These are phyloP conservation scores for Phoma sp. DNA, from an alignment of 2,329 filamentous ascomycete species.

Conservation along the genomic window DNA sequence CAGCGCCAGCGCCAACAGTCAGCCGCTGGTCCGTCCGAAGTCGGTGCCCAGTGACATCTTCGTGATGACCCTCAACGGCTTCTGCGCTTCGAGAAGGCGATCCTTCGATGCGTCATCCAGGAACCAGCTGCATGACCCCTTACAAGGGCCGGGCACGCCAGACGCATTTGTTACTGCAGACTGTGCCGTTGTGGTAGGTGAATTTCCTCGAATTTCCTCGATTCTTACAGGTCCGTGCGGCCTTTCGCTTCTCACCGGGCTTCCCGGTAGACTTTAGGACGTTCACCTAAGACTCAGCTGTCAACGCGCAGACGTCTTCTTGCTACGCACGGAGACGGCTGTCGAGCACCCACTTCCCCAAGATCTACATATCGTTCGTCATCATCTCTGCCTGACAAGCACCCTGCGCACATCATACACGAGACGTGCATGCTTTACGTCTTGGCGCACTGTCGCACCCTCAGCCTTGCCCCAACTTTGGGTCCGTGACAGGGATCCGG, in stretches of 20 bases:
- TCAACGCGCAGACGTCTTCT: neutral
- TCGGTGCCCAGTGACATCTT: constrained; percentile 16
- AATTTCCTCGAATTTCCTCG: constrained; percentile 11
- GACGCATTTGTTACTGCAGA: constrained; percentile 20
- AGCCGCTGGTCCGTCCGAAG: constrained; percentile 7
- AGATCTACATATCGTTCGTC: constrained; percentile 7
- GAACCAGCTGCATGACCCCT: constrained; percentile 41
- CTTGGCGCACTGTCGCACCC: constrained; percentile 34
- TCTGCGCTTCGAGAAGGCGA: constrained; percentile 9
- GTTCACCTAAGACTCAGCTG: constrained; percentile 2
- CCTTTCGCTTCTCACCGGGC: constrained; percentile 21
- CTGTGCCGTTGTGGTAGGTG: constrained; percentile 32
- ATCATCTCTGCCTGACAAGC: neutral
- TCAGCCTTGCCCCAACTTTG: constrained; percentile 48
- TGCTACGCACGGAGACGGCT: constrained; percentile 6
- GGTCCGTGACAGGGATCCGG: constrained; percentile 37
- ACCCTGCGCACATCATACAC: constrained; percentile 38
- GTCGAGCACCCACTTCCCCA: neutral
- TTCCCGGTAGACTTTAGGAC: constrained; percentile 10
- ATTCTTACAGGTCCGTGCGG: constrained; percentile 17
- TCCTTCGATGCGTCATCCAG: constrained; percentile 40
- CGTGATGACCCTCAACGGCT: constrained; percentile 8
- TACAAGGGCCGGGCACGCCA: constrained; percentile 34
- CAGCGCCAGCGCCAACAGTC: neutral
- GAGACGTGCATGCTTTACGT: constrained; percentile 25